These are phyloP conservation scores for Penicillium sp. DNA, from an alignment of 2,329 filamentous ascomycete species.

Conservation along the genomic window DNA sequence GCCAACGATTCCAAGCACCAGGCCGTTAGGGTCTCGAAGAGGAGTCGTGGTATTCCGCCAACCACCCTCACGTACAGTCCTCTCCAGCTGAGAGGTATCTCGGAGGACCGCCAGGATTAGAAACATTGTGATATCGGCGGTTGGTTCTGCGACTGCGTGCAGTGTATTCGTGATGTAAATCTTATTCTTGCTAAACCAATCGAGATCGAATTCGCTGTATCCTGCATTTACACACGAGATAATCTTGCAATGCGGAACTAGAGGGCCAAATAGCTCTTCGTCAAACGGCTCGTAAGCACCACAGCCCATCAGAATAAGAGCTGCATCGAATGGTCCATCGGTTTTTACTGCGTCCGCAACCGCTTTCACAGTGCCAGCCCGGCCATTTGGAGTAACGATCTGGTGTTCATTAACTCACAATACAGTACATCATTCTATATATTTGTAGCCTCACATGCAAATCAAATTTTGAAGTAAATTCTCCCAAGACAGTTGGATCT, in stretches of 20 bases:
- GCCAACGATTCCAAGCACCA: constrained; percentile 48
- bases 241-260: constrained; percentile 44
- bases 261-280: constrained; percentile 37
- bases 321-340: constrained; percentile 43
- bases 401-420: constrained; percentile 14
- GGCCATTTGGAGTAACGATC: constrained; percentile 35
- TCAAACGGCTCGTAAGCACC: constrained; percentile 49
- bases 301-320: constrained; percentile 49
- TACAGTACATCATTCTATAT: too few relatives aligned
- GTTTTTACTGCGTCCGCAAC: constrained; percentile 34
- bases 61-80: constrained; percentile 29
- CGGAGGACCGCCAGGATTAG: constrained; percentile 45
- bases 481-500: constrained; percentile 36
- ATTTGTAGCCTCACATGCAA: constrained; percentile 16
- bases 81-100: constrained; percentile 42
- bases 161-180: constrained; percentile 55
- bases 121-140: constrained; percentile 51
- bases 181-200: constrained; percentile 39
- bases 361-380: constrained; percentile 30
- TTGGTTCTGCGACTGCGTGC: constrained; percentile 53
- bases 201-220: constrained; percentile 46
- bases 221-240: constrained; percentile 47
- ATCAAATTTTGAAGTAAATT: constrained; percentile 36
- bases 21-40: constrained; percentile 40
- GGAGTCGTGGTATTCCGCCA: constrained; percentile 38